These are phyloP conservation scores for Willaertia magna DNA, from an alignment of 208 protist genomes.

Conservation along the genomic window DNA sequence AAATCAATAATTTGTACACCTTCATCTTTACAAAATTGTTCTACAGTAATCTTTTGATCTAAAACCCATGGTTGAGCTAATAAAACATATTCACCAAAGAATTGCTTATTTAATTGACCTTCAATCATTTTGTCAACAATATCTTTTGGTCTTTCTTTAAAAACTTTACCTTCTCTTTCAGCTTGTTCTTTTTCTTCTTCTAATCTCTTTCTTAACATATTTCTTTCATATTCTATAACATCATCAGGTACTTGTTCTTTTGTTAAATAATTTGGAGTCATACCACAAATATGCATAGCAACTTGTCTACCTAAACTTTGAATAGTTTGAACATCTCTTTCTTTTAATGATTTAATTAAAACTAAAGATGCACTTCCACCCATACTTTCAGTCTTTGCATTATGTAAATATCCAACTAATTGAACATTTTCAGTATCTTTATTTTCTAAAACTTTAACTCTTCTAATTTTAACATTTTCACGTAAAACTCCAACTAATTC, in stretches of 20 bases:
- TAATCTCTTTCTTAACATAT: neutral
- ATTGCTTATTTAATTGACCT: neutral
- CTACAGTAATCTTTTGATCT: neutral
- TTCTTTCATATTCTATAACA: neutral
- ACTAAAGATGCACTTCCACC: neutral
- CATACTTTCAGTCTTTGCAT: neutral
- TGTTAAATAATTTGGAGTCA: neutral
- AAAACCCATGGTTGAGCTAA: neutral
- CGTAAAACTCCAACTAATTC: neutral
- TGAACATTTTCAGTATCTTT: neutral
- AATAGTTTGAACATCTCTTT: neutral
- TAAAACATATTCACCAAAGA: neutral
- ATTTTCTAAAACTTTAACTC: neutral
- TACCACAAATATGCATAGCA: slow-evolving; percentile 10
- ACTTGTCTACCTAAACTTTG: neutral
- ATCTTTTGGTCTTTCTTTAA: neutral
- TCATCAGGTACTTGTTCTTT: neutral
- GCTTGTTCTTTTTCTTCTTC: neutral
- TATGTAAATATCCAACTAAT: neutral
- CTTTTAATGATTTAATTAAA: neutral
- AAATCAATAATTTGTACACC: neutral
- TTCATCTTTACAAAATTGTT: neutral
- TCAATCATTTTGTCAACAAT: neutral
- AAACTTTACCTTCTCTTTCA: neutral
- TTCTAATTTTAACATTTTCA: neutral